phyloP scores from a whole-genome alignment of 164 flowering plant species.

The Malania oleifera region DNA sequence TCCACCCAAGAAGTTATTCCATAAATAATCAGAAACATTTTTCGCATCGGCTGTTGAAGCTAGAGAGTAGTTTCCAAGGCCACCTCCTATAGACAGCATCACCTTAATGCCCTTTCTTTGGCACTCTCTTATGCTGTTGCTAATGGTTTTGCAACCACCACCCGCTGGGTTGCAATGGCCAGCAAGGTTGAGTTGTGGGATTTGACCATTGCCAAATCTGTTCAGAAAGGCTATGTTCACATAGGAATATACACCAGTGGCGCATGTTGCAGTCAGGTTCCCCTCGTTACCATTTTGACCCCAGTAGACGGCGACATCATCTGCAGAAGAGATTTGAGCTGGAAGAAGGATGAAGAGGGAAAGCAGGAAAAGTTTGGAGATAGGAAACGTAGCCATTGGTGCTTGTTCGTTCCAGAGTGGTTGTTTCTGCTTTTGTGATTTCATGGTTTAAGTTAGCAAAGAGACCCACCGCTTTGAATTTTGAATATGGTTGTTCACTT shows the following conservation, averaged over 20 bases:
- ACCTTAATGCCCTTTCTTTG: slow-evolving; percentile 13
- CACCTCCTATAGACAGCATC: slow-evolving; percentile 16
- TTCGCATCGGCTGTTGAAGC: too few species aligned
- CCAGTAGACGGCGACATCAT: slow-evolving; percentile 18
- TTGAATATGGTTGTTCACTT: too few species aligned
- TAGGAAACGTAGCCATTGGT: too few species aligned
- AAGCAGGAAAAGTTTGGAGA: too few species aligned
- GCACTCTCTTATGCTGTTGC: slow-evolving; percentile 12
- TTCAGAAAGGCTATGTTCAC: slow-evolving; percentile 18
- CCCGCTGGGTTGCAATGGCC: slow-evolving; percentile 13
- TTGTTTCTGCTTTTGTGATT: too few species aligned
- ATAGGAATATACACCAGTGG: slow-evolving; percentile 11
- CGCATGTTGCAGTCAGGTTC: slow-evolving; percentile 8
- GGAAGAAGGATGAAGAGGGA: too few species aligned
- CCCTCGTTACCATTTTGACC: slow-evolving; percentile 18
- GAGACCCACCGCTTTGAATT: too few species aligned
- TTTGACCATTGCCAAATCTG: slow-evolving; percentile 15
- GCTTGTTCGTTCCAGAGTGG: too few species aligned
- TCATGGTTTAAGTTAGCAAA: too few species aligned
- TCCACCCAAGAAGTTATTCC: too few species aligned
- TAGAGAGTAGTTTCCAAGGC: not conserved
- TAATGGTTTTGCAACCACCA: slow-evolving; percentile 6
- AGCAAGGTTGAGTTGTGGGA: slow-evolving; percentile 15
- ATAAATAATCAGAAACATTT: too few species aligned
- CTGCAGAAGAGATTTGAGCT: too few species aligned